Conservation (phyloP, 805 yeast species). For the Saturnispora silvae region DNA sequence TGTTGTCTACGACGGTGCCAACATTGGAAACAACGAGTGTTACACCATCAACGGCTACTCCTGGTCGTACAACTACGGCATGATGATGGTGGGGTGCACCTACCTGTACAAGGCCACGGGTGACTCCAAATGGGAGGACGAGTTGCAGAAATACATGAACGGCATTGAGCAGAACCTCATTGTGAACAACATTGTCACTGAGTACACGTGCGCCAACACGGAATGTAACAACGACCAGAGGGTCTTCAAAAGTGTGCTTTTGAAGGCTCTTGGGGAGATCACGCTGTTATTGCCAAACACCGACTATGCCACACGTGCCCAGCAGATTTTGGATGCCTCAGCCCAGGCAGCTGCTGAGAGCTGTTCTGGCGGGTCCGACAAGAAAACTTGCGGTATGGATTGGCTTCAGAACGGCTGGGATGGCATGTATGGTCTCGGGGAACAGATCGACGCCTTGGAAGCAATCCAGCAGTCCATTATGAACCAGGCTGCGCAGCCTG, state of each 20-base stretch:
- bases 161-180: slow-evolving; percentile 34
- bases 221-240: slow-evolving; percentile 66
- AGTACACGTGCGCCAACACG: slow-evolving; percentile 44
- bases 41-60: slow-evolving; percentile 35
- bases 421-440: slow-evolving; percentile 63
- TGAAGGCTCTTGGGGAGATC: slow-evolving; percentile 11
- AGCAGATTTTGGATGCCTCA: slow-evolving; percentile 26
- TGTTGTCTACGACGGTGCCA: slow-evolving; percentile 60
- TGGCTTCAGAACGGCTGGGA: slow-evolving; percentile 58
- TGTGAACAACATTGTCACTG: slow-evolving; percentile 38
- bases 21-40: slow-evolving; percentile 37
- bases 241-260: slow-evolving; percentile 44
- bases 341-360: slow-evolving; percentile 63
- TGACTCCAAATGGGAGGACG: slow-evolving; percentile 32
- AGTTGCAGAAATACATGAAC: slow-evolving; percentile 28
- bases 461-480: slow-evolving; percentile 48
- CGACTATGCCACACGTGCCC: slow-evolving; percentile 31
- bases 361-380: slow-evolving; percentile 66
- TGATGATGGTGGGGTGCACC: slow-evolving; percentile 58
- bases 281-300: slow-evolving; percentile 34
- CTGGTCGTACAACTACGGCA: slow-evolving; percentile 67
- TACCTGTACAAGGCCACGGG: slow-evolving; percentile 53
- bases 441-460: slow-evolving; percentile 67
- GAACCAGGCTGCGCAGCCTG: slow-evolving; percentile 3
- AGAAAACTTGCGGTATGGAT: slow-evolving; percentile 63